Percentiles rank a stretch among this genome's conserved stretches.
phyloP scores from a whole-genome alignment of 73 alveolate species.

The Urostyla sp. region DNA sequence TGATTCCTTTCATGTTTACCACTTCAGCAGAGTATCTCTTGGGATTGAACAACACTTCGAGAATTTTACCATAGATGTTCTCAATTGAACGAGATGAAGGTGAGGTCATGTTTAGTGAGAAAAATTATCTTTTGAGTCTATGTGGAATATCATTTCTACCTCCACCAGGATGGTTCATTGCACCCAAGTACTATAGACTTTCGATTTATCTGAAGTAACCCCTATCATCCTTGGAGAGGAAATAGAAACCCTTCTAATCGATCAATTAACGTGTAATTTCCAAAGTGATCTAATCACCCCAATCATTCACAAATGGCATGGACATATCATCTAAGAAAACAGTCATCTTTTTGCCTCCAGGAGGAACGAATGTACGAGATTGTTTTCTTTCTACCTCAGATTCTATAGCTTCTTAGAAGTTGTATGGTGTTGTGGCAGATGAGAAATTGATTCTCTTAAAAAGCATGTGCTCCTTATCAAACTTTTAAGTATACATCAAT shows the following conservation, averaged over 20 bases:
- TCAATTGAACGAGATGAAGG: slow-evolving; percentile 98
- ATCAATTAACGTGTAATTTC: slow-evolving; percentile 98
- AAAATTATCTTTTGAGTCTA: slow-evolving; percentile 99
- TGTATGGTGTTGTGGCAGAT: slow-evolving; percentile 99
- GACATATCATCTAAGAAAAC: slow-evolving; percentile 92
- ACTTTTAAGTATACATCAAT: slow-evolving; percentile 93
- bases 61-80: slow-evolving; percentile 99
- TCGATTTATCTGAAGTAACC: slow-evolving; percentile 99
- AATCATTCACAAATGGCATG: slow-evolving; percentile 95
- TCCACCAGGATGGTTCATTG: slow-evolving; percentile 99
- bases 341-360: slow-evolving; percentile 98
- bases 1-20: slow-evolving; percentile 89
- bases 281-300: slow-evolving; percentile 99
- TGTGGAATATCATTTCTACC: slow-evolving; percentile 99
- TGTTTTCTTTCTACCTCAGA: slow-evolving; percentile 98
- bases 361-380: slow-evolving; percentile 98
- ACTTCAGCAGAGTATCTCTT: slow-evolving; percentile 94
- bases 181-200: slow-evolving; percentile 97
- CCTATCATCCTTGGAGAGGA: slow-evolving; percentile 99
- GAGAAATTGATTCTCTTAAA: slow-evolving; percentile 99
- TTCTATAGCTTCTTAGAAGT: slow-evolving; percentile 99
- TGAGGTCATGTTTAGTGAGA: slow-evolving; percentile 98
- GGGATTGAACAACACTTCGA: slow-evolving; percentile 93
- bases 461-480: slow-evolving; percentile 90
- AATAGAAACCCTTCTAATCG: slow-evolving; percentile 98